Conservation (phyloP, 257 asterid genomes). For the Salvia miltiorrhiza region DNA sequence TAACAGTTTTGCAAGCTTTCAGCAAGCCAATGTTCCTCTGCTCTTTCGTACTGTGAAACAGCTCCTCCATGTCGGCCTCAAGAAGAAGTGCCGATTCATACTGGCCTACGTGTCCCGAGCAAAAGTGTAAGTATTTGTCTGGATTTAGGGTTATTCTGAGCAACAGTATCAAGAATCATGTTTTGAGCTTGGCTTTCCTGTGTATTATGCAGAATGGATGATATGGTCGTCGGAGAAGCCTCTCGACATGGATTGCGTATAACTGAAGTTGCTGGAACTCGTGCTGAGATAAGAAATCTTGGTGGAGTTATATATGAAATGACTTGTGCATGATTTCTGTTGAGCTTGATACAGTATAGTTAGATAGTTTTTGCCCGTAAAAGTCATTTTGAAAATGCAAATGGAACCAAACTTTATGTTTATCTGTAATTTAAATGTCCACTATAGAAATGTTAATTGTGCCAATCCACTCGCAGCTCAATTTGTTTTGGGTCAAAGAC, state of each 20-base stretch:
- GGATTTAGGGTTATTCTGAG: background rate
- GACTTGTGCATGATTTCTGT: conserved; percentile 26
- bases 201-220: conserved; percentile 62
- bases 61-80: conserved; percentile 46
- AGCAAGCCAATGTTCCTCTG: conserved; percentile 73
- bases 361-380: background rate
- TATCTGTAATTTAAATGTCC: too few species aligned
- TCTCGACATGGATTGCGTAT: conserved; percentile 56
- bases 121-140: conserved; percentile 59
- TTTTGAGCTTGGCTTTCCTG: background rate
- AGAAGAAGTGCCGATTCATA: conserved; percentile 60
- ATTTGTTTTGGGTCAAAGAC: too few species aligned
- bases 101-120: conserved; percentile 84
- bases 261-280: conserved; percentile 71
- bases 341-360: background rate
- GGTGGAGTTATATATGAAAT: conserved; percentile 80
- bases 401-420: background rate
- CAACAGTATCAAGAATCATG: background rate
- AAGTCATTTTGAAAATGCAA: background rate
- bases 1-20: conserved; percentile 71
- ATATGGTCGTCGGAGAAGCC: conserved; percentile 69
- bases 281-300: conserved; percentile 48
- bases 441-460: too few species aligned
- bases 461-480: too few species aligned
- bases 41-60: conserved; percentile 71